Percentiles rank a stretch among this genome's conserved stretches.
Evolutionary conservation across 208 protist species (phyloP).

Genomic region (Acanthamoeba royreba): DNA sequence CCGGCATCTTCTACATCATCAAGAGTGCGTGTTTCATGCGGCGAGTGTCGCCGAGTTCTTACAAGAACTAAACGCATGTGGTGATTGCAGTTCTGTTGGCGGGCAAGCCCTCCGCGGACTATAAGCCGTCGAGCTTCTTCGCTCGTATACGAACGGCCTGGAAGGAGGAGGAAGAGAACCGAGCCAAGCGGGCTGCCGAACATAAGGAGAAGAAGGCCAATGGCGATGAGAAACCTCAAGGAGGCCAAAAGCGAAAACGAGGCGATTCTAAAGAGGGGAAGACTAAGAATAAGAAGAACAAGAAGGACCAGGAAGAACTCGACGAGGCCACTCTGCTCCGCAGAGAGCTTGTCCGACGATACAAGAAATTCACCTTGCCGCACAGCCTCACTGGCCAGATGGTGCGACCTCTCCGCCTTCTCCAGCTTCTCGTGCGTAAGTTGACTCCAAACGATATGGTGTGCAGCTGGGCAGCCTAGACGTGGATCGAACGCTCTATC

Average conservation of each 20-base stretch:
- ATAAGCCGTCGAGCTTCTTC: not conserved
- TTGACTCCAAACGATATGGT: not conserved
- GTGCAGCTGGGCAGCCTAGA: not conserved
- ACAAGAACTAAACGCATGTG: not conserved
- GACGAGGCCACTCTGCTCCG: not conserved
- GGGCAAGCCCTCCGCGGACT: not conserved
- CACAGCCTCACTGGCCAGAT: not conserved
- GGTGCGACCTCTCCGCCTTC: not conserved
- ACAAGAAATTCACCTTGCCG: not conserved
- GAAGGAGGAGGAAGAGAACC: not conserved
- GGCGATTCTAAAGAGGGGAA: not conserved
- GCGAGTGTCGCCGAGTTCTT: too few relatives aligned
- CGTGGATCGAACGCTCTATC: not conserved
- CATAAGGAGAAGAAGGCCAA: not conserved
- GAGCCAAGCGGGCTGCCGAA: not conserved
- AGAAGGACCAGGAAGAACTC: slow-evolving; percentile 8
- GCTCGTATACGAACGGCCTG: not conserved
- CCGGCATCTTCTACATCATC: slow-evolving; percentile 40
- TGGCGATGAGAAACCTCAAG: not conserved
- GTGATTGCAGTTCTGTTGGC: not conserved
- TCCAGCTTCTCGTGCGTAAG: not conserved
- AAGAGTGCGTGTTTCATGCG: too few relatives aligned
- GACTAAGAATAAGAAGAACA: not conserved
- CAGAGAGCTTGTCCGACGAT: not conserved
- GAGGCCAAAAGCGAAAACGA: not conserved